A percentile compares a stretch with the other conserved stretches of the same genome.
These are phyloP conservation scores for Penicillium taxi DNA, from an alignment of 495 filamentous ascomycete species.

Conservation along the genomic window DNA sequence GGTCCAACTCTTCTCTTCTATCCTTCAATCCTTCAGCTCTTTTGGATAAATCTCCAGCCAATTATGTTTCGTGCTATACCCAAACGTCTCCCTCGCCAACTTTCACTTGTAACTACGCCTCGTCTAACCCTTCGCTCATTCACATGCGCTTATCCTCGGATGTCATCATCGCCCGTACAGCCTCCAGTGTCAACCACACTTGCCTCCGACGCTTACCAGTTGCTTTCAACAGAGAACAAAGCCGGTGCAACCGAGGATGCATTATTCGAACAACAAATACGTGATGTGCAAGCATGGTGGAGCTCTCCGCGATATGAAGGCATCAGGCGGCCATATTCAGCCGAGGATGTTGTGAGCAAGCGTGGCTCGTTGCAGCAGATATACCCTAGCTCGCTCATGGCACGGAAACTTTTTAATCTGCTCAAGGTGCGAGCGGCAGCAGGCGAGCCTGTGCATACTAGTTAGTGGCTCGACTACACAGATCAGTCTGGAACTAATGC, in stretches of 20 bases:
- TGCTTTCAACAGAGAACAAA: conserved; percentile 65
- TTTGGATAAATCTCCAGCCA: too few relatives aligned
- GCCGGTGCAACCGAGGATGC: conserved; percentile 71
- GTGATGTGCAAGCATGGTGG: conserved; percentile 86
- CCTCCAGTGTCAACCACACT: conserved; percentile 50
- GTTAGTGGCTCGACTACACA: conserved; percentile 40
- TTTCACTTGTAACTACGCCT: conserved; percentile 13
- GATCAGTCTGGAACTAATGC: neutral
- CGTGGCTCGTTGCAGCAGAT: conserved; percentile 76
- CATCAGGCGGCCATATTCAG: conserved; percentile 85
- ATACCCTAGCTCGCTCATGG: conserved; percentile 89
- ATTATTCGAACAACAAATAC: conserved; percentile 68
- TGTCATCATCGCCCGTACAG: conserved; percentile 37
- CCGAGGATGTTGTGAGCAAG: conserved; percentile 87
- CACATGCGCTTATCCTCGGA: conserved; percentile 40
- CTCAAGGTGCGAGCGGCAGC: conserved; percentile 65
- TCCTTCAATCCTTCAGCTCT: too few relatives aligned
- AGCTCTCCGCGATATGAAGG: conserved; percentile 69
- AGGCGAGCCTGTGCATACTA: conserved; percentile 84
- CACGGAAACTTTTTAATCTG: conserved; percentile 85
- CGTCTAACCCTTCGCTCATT: conserved; percentile 29
- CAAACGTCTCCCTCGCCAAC: conserved; percentile 30
- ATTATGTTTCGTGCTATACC: conserved; percentile 35
- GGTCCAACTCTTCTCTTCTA: too few relatives aligned
- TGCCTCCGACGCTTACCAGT: conserved; percentile 68